These are phyloP conservation scores for Ophiocordyceps unilateralis DNA, from an alignment of 2,329 filamentous ascomycete species.

Conservation along the genomic window DNA sequence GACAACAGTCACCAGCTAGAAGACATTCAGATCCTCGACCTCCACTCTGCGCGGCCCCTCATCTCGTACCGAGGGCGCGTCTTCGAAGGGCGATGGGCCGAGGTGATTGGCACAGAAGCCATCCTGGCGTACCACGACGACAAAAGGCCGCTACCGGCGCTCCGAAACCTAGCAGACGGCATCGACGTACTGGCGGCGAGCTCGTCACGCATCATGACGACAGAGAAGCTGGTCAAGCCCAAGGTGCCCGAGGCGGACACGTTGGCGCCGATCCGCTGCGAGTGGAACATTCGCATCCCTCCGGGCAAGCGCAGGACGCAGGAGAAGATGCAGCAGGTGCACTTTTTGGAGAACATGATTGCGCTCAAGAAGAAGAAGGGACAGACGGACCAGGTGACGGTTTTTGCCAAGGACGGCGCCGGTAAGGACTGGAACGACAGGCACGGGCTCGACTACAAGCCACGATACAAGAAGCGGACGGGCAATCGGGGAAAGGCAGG, in stretches of 20 bases:
- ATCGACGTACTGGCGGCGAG: constrained; percentile 53
- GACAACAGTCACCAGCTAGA: constrained; percentile 5
- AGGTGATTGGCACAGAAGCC: constrained; percentile 70
- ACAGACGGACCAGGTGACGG: constrained; percentile 47
- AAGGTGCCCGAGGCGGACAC: constrained; percentile 18
- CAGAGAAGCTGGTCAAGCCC: constrained; percentile 39
- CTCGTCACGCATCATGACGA: constrained; percentile 38
- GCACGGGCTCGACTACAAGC: constrained; percentile 21
- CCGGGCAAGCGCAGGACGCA: constrained; percentile 27
- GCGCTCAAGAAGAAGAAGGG: constrained; percentile 45
- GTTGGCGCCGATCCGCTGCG: constrained; percentile 21
- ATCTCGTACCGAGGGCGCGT: constrained; percentile 64
- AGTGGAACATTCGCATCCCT: constrained; percentile 28
- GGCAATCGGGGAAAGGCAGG: background rate
- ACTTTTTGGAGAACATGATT: constrained; percentile 50
- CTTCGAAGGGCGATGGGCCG: constrained; percentile 66
- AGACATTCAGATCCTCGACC: constrained; percentile 63
- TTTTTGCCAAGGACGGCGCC: constrained; percentile 30
- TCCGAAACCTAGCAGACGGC: constrained; percentile 29
- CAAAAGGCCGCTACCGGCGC: constrained; percentile 15
- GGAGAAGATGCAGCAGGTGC: constrained; percentile 27
- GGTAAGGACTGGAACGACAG: constrained; percentile 24
- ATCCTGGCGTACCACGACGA: constrained; percentile 41
- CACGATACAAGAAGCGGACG: constrained; percentile 10
- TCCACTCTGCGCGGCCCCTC: constrained; percentile 60